Evolutionary conservation across 169 alveolate species (phyloP), one percentile per base, ranked within the genome.

Genomic region (Amoebophrya sp.): DNA sequence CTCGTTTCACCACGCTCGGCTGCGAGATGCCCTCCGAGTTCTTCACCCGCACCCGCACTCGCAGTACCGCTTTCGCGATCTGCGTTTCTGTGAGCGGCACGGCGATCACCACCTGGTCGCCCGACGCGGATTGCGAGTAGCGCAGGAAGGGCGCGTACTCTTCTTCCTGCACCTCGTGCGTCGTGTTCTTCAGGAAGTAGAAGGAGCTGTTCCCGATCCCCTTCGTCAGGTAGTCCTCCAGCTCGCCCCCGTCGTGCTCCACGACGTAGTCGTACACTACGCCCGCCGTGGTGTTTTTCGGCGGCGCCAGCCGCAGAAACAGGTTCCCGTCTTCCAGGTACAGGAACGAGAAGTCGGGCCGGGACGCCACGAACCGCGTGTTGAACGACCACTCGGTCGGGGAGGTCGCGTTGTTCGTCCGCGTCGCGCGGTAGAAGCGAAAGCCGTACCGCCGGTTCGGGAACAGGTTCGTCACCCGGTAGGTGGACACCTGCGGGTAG

Each of bases 161-260:
- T n/a, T 23, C 10, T 10, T 58, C 78, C 39, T 58, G 38, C 4
- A 58, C 23, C 34, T 7, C 34, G 78, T 58, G 23, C 29, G 78
- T 58, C 78, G 78, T 58, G 78, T 58, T 58, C 34, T 58, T 58
- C 78, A 58, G 23, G 78, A 58, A 58, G 78, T 58, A 58, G 78
- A 23, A 58, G 34, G 29, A 7, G 78, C 5, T n/a, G 78, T 58
- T n/a, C 78, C 78, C 78, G 23, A 16, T 1, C 78, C 78, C 78
- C 34, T 13, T n/a, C n/a, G n/a, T n/a, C 34, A 58, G 23, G 78
- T 58, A 58, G 78, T 58, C 78, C 23, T 58, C 78, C 78, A 58
- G 78, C 34, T 58, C 78, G 78, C 78, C 78, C 26, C 78, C 78
- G 78, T 58, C 78, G 78, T 58, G 78, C 78, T 58, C 39, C 34